Conservation (phyloP, 73 alveolate genomes). For the Paramecium caudatum region DNA sequence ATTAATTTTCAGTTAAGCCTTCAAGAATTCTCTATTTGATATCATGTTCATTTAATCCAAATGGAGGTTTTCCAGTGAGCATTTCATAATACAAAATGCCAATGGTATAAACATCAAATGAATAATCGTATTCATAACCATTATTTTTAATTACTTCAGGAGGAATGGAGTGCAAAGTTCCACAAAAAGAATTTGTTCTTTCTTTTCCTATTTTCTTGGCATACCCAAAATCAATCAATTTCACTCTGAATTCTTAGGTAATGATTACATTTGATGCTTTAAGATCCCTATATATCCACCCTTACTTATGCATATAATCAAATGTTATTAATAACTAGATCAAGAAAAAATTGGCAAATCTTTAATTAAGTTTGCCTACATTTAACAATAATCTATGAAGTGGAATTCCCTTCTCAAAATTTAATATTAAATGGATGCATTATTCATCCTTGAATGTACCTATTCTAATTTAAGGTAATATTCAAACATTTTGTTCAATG, state of each 20-base stretch:
- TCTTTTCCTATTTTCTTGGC: slow-evolving; percentile 76
- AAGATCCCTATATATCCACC: slow-evolving; percentile 75
- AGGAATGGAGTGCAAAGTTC: slow-evolving; percentile 73
- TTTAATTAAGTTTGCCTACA: slow-evolving; percentile 8
- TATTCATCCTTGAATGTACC: slow-evolving; percentile 6
- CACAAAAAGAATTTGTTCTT: slow-evolving; percentile 65
- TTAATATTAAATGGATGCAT: slow-evolving; percentile 31
- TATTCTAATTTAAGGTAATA: slow-evolving; percentile 9
- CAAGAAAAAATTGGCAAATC: slow-evolving; percentile 15
- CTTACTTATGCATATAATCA: slow-evolving; percentile 67
- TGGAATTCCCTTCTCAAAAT: slow-evolving; percentile 72
- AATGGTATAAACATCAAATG: slow-evolving; percentile 54
- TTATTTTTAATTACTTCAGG: slow-evolving; percentile 41
- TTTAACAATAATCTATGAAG: slow-evolving; percentile 72
- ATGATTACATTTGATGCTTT: slow-evolving; percentile 76
- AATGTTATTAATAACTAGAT: slow-evolving; percentile 30
- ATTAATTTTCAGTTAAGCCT: slow-evolving; percentile 44
- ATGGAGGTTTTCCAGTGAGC: slow-evolving; percentile 73
- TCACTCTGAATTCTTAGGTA: slow-evolving; percentile 56
- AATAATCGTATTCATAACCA: slow-evolving; percentile 62
- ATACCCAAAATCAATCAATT: slow-evolving; percentile 79
- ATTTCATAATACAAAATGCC: slow-evolving; percentile 73
- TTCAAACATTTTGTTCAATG: slow-evolving; percentile 62
- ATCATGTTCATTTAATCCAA: slow-evolving; percentile 55
- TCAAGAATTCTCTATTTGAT: slow-evolving; percentile 59